phyloP scores from a whole-genome alignment of 1,139 yeast species.

The Candida smagusa region DNA sequence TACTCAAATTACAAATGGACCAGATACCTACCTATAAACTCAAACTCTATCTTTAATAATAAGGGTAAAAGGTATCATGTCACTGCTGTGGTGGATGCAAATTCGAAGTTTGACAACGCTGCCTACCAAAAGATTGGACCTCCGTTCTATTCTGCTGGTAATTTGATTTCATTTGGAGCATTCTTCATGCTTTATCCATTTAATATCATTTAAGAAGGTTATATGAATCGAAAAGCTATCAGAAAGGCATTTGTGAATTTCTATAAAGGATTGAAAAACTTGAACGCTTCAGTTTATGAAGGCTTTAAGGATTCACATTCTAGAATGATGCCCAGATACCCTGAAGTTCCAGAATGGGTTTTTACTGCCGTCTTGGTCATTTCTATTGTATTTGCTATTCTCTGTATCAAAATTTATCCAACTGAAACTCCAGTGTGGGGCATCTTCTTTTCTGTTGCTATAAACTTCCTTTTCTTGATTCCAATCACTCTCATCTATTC shows the following conservation, averaged over 20 bases:
- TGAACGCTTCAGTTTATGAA: slow-evolving; percentile 8
- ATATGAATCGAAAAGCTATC: slow-evolving; percentile 13
- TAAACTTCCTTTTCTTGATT: slow-evolving; percentile 34
- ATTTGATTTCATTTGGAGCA: slow-evolving; percentile 13
- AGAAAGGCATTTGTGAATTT: neutral
- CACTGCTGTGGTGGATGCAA: slow-evolving; percentile 7
- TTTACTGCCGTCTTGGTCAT: slow-evolving; percentile 17
- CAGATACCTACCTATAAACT: slow-evolving; percentile 15
- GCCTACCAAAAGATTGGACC: slow-evolving; percentile 31
- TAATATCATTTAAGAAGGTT: slow-evolving; percentile 9
- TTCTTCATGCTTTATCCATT: slow-evolving; percentile 16
- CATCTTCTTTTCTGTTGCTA: slow-evolving; percentile 31
- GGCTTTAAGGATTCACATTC: slow-evolving; percentile 20
- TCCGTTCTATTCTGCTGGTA: slow-evolving; percentile 36
- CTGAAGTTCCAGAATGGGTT: slow-evolving; percentile 23
- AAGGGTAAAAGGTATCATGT: slow-evolving; percentile 13
- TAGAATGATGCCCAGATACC: slow-evolving; percentile 19
- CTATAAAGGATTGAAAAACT: slow-evolving; percentile 7
- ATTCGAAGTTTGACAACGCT: slow-evolving; percentile 10
- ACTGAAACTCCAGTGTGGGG: slow-evolving; percentile 35
- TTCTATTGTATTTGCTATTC: slow-evolving; percentile 17
- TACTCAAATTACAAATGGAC: slow-evolving; percentile 15
- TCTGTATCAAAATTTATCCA: slow-evolving; percentile 31
- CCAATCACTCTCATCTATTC: slow-evolving; percentile 37
- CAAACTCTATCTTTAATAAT: slow-evolving; percentile 11